phyloP scores from a whole-genome alignment of 371 early-diverging fungal genomes.

The Rhizomucor pusillus region DNA sequence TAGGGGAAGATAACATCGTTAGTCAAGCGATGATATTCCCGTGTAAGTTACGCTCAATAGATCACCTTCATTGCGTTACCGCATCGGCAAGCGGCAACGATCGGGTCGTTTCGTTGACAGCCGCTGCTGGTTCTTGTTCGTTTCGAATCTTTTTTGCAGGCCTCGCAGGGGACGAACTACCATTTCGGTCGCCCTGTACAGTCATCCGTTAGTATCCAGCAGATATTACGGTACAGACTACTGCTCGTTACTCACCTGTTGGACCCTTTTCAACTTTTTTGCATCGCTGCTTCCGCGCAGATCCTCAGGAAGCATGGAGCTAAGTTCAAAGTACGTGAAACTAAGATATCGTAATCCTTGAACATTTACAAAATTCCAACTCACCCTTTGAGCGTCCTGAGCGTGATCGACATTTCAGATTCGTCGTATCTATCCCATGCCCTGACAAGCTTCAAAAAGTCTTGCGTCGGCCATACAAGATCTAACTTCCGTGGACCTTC shows the following conservation, averaged over 20 bases:
- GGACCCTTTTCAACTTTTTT: not conserved
- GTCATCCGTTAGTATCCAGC: too few species aligned
- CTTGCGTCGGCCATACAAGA: slow-evolving; percentile 74
- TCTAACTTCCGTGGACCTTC: slow-evolving; percentile 53
- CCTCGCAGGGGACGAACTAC: not conserved
- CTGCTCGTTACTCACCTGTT: not conserved
- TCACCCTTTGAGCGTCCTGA: slow-evolving; percentile 73
- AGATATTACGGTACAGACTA: too few species aligned
- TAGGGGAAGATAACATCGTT: too few species aligned
- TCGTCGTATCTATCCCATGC: slow-evolving; percentile 77
- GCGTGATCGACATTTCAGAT: slow-evolving; percentile 65
- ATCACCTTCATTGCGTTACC: too few species aligned
- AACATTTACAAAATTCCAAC: not conserved
- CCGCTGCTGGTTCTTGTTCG: slow-evolving; percentile 8
- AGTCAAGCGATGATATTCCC: too few species aligned
- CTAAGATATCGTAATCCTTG: not conserved
- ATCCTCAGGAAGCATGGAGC: slow-evolving; percentile 5
- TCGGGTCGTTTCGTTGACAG: too few species aligned
- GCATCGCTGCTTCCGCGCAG: not conserved
- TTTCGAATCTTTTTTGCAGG: not conserved
- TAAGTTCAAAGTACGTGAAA: not conserved
- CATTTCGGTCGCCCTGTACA: not conserved
- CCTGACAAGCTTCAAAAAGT: slow-evolving; percentile 80
- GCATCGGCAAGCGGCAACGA: too few species aligned
- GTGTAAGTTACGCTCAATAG: too few species aligned